Evolutionary conservation across 441 rosid species (phyloP).

Genomic region (Gossypium gossypioides): DNA sequence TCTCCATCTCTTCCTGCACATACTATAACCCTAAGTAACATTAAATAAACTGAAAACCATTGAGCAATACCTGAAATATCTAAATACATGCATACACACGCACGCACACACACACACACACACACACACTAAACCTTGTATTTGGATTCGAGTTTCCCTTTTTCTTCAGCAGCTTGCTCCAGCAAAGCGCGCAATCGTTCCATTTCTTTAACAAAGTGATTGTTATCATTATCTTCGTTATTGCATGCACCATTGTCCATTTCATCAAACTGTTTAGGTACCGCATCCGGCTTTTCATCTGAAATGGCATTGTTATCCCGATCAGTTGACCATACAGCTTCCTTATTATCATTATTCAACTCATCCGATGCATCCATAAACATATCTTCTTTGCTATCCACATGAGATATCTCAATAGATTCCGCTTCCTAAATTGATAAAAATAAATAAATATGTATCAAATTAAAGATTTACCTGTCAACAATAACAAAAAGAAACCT

Average conservation of each 20-base stretch:
- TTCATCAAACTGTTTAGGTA: slow-evolving; percentile 17
- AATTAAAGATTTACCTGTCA: background rate
- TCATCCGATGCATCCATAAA: slow-evolving; percentile 85
- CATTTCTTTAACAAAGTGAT: slow-evolving; percentile 20
- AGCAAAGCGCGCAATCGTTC: slow-evolving; percentile 22
- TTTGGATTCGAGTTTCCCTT: slow-evolving; percentile 27
- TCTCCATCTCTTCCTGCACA: slow-evolving; percentile 52
- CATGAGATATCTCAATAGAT: slow-evolving; percentile 18
- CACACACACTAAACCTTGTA: slow-evolving; percentile 30
- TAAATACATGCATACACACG: background rate
- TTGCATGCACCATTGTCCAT: slow-evolving; percentile 18
- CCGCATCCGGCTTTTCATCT: slow-evolving; percentile 15
- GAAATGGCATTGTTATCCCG: background rate
- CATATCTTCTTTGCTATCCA: slow-evolving; percentile 71
- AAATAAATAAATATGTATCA: background rate
- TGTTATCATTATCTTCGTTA: slow-evolving; percentile 3
- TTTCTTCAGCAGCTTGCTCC: slow-evolving; percentile 32
- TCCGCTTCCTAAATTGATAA: slow-evolving; percentile 23
- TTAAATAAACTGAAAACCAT: background rate
- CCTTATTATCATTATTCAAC: slow-evolving; percentile 33
- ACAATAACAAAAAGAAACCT: background rate
- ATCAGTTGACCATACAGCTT: slow-evolving; percentile 11
- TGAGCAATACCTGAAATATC: background rate
- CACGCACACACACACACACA: too few relatives aligned
- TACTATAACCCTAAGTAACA: background rate